These are phyloP conservation scores for Grosmannia huntii DNA, from an alignment of 2,329 filamentous ascomycete genomes.

Conservation along the genomic window DNA sequence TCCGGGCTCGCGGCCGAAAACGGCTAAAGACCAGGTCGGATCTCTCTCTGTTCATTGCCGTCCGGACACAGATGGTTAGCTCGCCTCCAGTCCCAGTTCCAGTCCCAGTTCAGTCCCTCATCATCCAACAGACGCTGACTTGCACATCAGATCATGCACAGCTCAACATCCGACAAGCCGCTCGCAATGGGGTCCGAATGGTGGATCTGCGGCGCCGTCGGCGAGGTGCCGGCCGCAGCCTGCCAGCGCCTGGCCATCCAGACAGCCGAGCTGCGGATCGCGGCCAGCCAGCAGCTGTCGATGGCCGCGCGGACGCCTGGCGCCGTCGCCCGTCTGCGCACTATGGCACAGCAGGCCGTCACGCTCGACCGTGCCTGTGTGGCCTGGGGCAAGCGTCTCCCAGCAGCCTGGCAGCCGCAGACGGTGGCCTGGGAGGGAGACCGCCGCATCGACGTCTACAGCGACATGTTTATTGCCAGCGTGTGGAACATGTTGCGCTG, in stretches of 20 bases:
- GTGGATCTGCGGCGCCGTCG: slow-evolving; percentile 43
- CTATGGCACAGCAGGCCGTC: slow-evolving; percentile 38
- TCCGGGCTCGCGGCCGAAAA: slow-evolving; percentile 42
- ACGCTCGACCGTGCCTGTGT: slow-evolving; percentile 37
- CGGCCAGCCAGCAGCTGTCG: slow-evolving; percentile 37
- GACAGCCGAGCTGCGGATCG: slow-evolving; percentile 41
- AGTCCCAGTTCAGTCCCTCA: not conserved
- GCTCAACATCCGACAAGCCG: slow-evolving; percentile 37
- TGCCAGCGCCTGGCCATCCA: slow-evolving; percentile 41
- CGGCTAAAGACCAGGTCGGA: slow-evolving; percentile 41
- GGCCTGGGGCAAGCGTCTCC: slow-evolving; percentile 37
- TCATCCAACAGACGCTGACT: not conserved
- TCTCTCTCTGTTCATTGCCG: slow-evolving; percentile 42
- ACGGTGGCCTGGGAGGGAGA: slow-evolving; percentile 45
- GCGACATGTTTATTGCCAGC: slow-evolving; percentile 44
- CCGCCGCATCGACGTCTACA: slow-evolving; percentile 46
- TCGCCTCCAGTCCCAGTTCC: not conserved
- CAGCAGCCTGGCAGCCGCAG: slow-evolving; percentile 35
- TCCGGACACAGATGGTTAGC: slow-evolving; percentile 45
- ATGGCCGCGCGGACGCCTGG: slow-evolving; percentile 32
- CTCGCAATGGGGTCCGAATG: slow-evolving; percentile 43
- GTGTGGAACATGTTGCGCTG: slow-evolving; percentile 44
- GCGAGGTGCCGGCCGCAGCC: slow-evolving; percentile 32
- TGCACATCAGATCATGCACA: slow-evolving; percentile 38
- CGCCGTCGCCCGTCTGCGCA: slow-evolving; percentile 35